These are phyloP conservation scores for Beta macrorhiza DNA, from an alignment of 179 eudicot genomes.

Conservation along the genomic window DNA sequence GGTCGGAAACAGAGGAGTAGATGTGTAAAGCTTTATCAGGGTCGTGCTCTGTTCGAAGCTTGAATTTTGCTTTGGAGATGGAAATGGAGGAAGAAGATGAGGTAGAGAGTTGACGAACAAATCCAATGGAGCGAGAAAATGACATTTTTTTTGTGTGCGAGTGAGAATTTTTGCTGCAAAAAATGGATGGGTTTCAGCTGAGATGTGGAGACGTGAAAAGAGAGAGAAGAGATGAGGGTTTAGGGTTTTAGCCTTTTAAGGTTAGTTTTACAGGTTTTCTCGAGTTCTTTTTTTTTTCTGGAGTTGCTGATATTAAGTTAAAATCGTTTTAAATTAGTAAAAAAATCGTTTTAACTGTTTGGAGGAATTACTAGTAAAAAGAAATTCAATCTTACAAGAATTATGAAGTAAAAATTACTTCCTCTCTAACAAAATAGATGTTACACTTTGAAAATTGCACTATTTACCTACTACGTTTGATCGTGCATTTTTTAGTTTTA, in stretches of 20 bases:
- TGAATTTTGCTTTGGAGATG: slow-evolving; percentile 55
- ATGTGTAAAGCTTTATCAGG: slow-evolving; percentile 74
- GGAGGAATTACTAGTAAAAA: too few species aligned
- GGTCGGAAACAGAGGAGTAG: slow-evolving; percentile 54
- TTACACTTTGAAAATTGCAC: too few species aligned
- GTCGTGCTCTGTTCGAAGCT: slow-evolving; percentile 52
- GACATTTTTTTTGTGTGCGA: slow-evolving; percentile 33
- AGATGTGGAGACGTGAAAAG: background rate
- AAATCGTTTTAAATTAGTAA: too few species aligned
- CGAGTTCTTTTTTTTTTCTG: too few species aligned
- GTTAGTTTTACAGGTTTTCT: background rate
- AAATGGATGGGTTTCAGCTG: background rate
- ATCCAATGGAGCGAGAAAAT: slow-evolving; percentile 42
- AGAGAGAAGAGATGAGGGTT: background rate
- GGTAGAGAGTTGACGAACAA: slow-evolving; percentile 45
- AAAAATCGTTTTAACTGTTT: too few species aligned
- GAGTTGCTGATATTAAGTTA: too few species aligned
- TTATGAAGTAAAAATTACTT: too few species aligned
- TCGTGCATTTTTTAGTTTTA: too few species aligned
- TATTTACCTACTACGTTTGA: too few species aligned
- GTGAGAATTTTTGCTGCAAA: background rate
- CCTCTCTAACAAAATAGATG: too few species aligned
- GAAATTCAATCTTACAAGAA: too few species aligned
- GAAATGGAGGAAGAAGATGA: slow-evolving; percentile 41
- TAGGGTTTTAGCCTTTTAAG: slow-evolving; percentile 23